Base-by-base conservation (phyloP, 768 basidiomycete genomes). In the Lentinula aciculospora region DNA sequence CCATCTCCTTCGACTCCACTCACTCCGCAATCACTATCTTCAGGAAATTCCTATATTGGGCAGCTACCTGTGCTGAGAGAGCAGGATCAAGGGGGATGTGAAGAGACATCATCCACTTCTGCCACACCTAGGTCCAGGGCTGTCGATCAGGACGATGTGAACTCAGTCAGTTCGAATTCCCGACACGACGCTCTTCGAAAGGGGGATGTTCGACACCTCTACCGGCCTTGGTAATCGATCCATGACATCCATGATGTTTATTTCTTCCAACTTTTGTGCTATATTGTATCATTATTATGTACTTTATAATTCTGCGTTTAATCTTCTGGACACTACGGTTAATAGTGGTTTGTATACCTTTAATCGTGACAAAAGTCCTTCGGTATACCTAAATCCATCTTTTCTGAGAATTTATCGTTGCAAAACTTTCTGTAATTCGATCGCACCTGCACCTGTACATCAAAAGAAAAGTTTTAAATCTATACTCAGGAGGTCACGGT, bases 1-100 rank as follows among this genome's bases (percentile, higher is more conserved):
- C 32, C 56, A 8, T 47, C 56, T 13, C 56, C 54, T 31, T 56
- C 54, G 10, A 56, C 39, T 13, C 54, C 54, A n/a, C 72, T 73
- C 2, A 84, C 83, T 9, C 82, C 83, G 37, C 79, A 74, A 51
- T 83, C 81, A 17, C 68, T 69, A 19, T 49, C 62, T 23, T 60
- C 62, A 19, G 60, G 62, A 7, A 66, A 62, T 54, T 53, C n/a
- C 58, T 63, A 28, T 23, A 8, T 32, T 10, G 64, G 63, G 19
- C 63, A 60, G 7, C 59, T 60, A 32, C 55, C 62, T 2, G 55
- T 65, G 23, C 60, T 63, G 17, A 55, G 64, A 15, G 60, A 61
- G 61, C 34, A 56, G 45, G 50, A 58, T 21, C 61, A 2, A 36
- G 34, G 15, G 8, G n/a, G 51, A 25, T 50, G 49, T 19, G 17